These are phyloP conservation scores for Pestalotiopsis sp. DNA, from an alignment of 2,329 filamentous ascomycete species.

Conservation along the genomic window DNA sequence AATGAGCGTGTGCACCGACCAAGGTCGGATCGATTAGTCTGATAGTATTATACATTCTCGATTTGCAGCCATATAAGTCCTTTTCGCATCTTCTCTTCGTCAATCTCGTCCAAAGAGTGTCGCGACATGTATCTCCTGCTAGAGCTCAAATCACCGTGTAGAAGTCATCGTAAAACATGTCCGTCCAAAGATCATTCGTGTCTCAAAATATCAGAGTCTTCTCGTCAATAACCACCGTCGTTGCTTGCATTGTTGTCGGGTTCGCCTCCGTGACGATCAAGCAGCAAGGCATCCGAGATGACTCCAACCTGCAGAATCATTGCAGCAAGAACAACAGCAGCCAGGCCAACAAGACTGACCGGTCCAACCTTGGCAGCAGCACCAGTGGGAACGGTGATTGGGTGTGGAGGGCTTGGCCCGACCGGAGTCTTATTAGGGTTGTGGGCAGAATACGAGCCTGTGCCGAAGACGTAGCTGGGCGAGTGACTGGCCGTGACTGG, in stretches of 20 bases:
- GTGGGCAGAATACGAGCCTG: neutral
- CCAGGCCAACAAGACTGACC: constrained; percentile 34
- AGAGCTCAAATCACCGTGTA: constrained; percentile 25
- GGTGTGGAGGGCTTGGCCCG: constrained; percentile 23
- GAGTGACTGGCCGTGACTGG: constrained; percentile 7
- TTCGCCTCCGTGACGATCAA: neutral
- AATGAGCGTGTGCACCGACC: neutral
- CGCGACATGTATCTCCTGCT: constrained; percentile 18
- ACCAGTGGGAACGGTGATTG: constrained; percentile 34
- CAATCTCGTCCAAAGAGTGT: constrained; percentile 19
- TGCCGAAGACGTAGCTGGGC: constrained; percentile 13
- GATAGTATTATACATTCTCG: neutral
- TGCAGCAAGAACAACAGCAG: constrained; percentile 38
- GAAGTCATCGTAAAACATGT: constrained; percentile 20
- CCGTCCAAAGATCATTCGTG: constrained; percentile 19
- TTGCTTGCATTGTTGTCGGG: neutral
- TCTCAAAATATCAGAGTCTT: constrained; percentile 8
- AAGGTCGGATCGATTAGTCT: neutral
- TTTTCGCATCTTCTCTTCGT: neutral
- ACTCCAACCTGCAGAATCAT: constrained; percentile 34
- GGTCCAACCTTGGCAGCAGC: constrained; percentile 37
- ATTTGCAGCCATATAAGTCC: neutral
- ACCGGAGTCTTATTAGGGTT: constrained; percentile 25
- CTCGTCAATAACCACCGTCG: no score
- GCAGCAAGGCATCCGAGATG: neutral